Percentiles rank a stretch among this genome's conserved stretches.
Evolutionary conservation across 768 basidiomycete species (phyloP).

Genomic region (Infundibulicybe gibba): DNA sequence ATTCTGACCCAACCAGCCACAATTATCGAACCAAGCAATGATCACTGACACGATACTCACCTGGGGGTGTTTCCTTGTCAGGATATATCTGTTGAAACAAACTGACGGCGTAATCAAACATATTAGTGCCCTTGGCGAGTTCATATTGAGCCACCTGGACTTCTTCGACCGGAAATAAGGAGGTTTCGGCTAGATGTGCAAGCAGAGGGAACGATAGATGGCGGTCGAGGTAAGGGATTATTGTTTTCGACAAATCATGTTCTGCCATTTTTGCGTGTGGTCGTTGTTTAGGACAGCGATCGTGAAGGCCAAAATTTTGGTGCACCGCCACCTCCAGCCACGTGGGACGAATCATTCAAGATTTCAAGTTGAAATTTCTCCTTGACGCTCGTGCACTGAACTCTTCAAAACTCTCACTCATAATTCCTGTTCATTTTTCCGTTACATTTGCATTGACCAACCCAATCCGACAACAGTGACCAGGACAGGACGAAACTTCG

Average conservation of each 20-base stretch:
- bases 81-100: constrained; percentile 80
- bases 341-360: no score
- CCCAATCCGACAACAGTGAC: no score
- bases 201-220: constrained; percentile 94
- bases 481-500: no score
- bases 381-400: no score
- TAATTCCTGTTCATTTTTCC: no score
- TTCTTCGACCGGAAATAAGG: constrained; percentile 74
- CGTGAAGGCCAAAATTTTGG: constrained; percentile 3
- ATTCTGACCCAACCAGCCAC: constrained; percentile 67
- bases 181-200: constrained; percentile 75
- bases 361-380: no score
- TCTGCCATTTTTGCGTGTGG: constrained; percentile 57
- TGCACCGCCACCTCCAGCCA: constrained; percentile 5
- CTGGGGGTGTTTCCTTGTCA: constrained; percentile 63
- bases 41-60: constrained; percentile 32
- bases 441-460: no score
- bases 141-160: constrained; percentile 94
- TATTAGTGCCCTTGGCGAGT: constrained; percentile 94
- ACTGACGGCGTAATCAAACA: constrained; percentile 90
- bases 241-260: constrained; percentile 85
- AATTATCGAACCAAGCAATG: not conserved
- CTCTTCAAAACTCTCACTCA: no score
- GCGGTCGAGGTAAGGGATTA: constrained; percentile 91
- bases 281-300: not conserved